Evolutionary conservation across 2,329 filamentous ascomycete genomes (phyloP).

Genomic region (Pseudocercospora macadamiae): DNA sequence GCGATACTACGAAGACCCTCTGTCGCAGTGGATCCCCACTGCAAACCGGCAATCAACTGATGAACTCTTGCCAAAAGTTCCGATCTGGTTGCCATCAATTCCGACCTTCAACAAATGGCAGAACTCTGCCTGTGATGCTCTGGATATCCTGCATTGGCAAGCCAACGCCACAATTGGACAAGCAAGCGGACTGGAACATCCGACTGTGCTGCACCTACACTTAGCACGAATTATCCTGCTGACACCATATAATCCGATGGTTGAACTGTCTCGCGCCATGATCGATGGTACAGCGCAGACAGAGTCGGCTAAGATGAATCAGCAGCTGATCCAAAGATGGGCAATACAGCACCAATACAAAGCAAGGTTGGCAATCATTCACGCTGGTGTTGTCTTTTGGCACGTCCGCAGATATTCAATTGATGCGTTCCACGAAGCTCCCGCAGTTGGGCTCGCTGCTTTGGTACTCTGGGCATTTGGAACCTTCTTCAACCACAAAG

Average conservation of each 20-base stretch:
- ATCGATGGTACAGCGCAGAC: slow-evolving; percentile 23
- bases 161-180: slow-evolving; percentile 57
- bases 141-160: slow-evolving; percentile 63
- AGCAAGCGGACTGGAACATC: slow-evolving; percentile 56
- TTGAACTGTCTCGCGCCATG: slow-evolving; percentile 45
- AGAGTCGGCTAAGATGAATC: slow-evolving; percentile 9
- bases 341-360: slow-evolving; percentile 57
- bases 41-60: slow-evolving; percentile 25
- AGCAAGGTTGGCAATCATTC: slow-evolving; percentile 59
- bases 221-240: slow-evolving; percentile 57
- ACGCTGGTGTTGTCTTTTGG: slow-evolving; percentile 57
- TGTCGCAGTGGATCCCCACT: slow-evolving; percentile 43
- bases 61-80: slow-evolving; percentile 17
- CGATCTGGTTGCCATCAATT: slow-evolving; percentile 52
- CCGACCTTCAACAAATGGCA: slow-evolving; percentile 54
- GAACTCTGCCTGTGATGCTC: slow-evolving; percentile 50
- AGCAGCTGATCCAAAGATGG: slow-evolving; percentile 48
- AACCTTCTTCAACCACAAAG: slow-evolving; percentile 25
- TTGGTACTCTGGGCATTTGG: slow-evolving; percentile 67
- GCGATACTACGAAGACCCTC: slow-evolving; percentile 48
- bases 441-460: slow-evolving; percentile 67
- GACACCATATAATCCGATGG: slow-evolving; percentile 52
- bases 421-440: slow-evolving; percentile 62
- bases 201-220: slow-evolving; percentile 60
- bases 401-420: slow-evolving; percentile 55